Conservation (phyloP, 495 filamentous ascomycete genomes). For the Baudoinia panamericana region DNA sequence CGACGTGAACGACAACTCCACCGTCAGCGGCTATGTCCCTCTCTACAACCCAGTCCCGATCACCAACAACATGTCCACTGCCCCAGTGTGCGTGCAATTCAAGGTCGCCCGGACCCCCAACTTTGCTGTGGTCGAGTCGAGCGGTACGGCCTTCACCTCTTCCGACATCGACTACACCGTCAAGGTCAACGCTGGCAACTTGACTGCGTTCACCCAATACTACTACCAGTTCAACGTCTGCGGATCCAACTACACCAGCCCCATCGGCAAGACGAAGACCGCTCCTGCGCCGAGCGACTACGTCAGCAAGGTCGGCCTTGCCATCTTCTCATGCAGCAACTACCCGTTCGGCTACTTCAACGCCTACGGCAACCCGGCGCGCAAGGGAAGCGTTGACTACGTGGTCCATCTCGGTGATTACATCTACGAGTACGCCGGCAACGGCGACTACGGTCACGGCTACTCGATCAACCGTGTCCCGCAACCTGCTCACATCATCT, state of each 20-base stretch:
- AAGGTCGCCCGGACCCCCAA: slow-evolving; percentile 32
- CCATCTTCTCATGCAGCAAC: slow-evolving; percentile 32
- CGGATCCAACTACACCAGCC: slow-evolving; percentile 26
- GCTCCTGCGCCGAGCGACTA: slow-evolving; percentile 26
- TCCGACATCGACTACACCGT: slow-evolving; percentile 59
- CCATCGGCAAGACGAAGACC: slow-evolving; percentile 32
- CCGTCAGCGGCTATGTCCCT: slow-evolving; percentile 40
- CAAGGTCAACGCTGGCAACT: slow-evolving; percentile 48
- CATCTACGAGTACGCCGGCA: slow-evolving; percentile 48
- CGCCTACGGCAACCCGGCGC: slow-evolving; percentile 49
- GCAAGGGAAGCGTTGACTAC: slow-evolving; percentile 56
- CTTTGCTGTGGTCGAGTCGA: slow-evolving; percentile 31
- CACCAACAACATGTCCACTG: slow-evolving; percentile 40
- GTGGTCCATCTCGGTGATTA: slow-evolving; percentile 55
- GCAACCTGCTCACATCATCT: slow-evolving; percentile 21
- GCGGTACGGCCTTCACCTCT: slow-evolving; percentile 45
- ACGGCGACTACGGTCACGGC: slow-evolving; percentile 40
- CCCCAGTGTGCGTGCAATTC: slow-evolving; percentile 49
- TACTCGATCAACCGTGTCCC: slow-evolving; percentile 25
- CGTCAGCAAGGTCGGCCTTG: slow-evolving; percentile 25
- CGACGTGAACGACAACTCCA: slow-evolving; percentile 43
- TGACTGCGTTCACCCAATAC: slow-evolving; percentile 46
- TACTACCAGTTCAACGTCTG: slow-evolving; percentile 36
- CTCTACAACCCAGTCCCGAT: slow-evolving; percentile 45
- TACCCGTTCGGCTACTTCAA: slow-evolving; percentile 22